Base-by-base conservation (phyloP, 1,284 basidiomycete genomes). In the Stygiomarasmius scandens region DNA sequence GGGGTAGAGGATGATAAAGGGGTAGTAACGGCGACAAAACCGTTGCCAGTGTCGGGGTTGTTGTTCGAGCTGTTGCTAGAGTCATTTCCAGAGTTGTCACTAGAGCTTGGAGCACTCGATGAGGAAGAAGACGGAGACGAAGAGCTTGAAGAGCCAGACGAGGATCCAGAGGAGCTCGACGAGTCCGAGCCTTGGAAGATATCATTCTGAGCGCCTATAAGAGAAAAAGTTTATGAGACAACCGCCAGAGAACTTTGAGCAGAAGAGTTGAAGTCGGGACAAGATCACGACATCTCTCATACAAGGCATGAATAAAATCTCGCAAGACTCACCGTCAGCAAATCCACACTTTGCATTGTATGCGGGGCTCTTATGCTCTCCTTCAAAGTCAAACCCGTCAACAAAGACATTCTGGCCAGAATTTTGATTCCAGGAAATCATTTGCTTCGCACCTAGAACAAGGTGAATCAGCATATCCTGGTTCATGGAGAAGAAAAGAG, bases 341-440 rank as follows among this genome's bases (percentile, higher is more conserved):
- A 78, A 81, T 3, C 79, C 78, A 41, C 70, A 67, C 60, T 78
- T 79, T 25, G 56, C 54, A 59, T 81, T 81, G 59, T 80, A 81
- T 2, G 67, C 75, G 0, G 79, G 79, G 19, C 71, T 74, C 63
- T 74, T 76, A n/a, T 56, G 66, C 2, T 64, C 54, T 20, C 77
- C 78, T 3, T 64, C 55, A 22, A 65, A 58, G 60, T 80, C 77
- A n/a, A 54, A 64, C 0, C 78, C 78, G 10, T 65, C 59, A 1
- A 79, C 74, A 16, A 69, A 54, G 61, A 81, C 75, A 60, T 80
- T 81, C 64, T 79, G 74, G 1, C 78, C 74, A 1, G 73, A 69
- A 1, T 55, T 51, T 61, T 81, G 79, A 58, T 81, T 70, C 79
- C 78, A 80, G 64, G 74, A 76, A 23, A 81, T 60, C 76, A 80